Evolutionary conservation across 2,329 filamentous ascomycete species (phyloP), one percentile per base, ranked within the genome.

Genomic region (Alternaria panax): DNA sequence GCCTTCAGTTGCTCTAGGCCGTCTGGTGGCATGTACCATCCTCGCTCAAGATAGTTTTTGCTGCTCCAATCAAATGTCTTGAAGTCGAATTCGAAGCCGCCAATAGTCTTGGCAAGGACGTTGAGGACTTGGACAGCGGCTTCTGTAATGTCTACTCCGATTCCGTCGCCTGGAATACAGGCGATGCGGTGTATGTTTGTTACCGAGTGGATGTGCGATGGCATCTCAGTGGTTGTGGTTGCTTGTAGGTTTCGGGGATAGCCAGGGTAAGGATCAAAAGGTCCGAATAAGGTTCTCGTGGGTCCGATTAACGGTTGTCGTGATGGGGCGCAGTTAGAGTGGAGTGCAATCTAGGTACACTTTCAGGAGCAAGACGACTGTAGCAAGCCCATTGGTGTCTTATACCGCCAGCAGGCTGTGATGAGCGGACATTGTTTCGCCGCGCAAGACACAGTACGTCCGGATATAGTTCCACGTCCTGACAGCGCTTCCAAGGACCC

Each of bases 11-110:
- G 80, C 24, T 82, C 79, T 50, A 85, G 77, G 8, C 80, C 82
- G 63, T 84, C 83, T 3, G 80, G 78, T 0, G 84, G 82, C 71
- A 86, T 82, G 69, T 86, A 86, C 76, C 79, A 81, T 45, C 84
- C 84, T 36, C 83, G 77, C 60, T 84, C 76, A 45, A 82, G 78
- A 70, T 83, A 87, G 30, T 78, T 78, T 52, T 80, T 80, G 58
- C 77, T 80, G 53, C 77, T 80, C 80, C 82, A 85, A 71, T 84
- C 82, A 63, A 84, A 82, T 57, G 81, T 80, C 1, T 76, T 81
- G 65, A 85, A 86, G 12, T 84, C 79, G 59, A 86, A 82, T 8
- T 77, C 62, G 66, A 84, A 86, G 24, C 75, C 80, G 20, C 78
- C 78, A 6, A 81, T 72, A 5, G 74, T 74, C 24, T 76, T 66